Conservation (phyloP, 805 yeast species). For the Wickerhamiella azyma region DNA sequence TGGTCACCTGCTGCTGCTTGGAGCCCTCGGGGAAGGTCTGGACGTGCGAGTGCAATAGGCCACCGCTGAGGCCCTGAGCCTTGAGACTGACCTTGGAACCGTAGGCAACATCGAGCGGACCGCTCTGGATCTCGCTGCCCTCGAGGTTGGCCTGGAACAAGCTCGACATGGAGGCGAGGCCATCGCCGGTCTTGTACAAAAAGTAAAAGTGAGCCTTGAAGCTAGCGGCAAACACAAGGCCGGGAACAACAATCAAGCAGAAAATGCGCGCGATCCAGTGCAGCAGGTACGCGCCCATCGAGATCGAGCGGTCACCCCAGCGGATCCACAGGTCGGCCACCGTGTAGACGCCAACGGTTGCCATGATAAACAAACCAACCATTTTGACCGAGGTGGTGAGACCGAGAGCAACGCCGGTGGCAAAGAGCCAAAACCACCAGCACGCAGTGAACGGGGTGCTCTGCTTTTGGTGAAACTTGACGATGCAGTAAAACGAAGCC, state of each 20-base stretch:
- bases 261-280: slow-evolving; percentile 68
- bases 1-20: slow-evolving; percentile 65
- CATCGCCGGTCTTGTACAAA: slow-evolving; percentile 81
- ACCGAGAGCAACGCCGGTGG: slow-evolving; percentile 77
- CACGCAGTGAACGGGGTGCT: slow-evolving; percentile 44
- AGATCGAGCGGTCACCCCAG: slow-evolving; percentile 56
- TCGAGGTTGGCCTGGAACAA: slow-evolving; percentile 86
- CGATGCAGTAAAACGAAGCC: slow-evolving; percentile 60
- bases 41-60: slow-evolving; percentile 69
- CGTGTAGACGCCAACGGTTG: slow-evolving; percentile 80
- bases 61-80: slow-evolving; percentile 65
- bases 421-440: slow-evolving; percentile 83
- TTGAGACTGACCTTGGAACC: slow-evolving; percentile 63
- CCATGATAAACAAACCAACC: slow-evolving; percentile 87
- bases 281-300: slow-evolving; percentile 42
- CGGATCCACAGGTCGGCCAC: slow-evolving; percentile 69
- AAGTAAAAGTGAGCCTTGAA: slow-evolving; percentile 82
- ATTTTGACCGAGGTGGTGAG: slow-evolving; percentile 92
- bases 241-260: slow-evolving; percentile 66
- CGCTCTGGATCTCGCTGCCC: slow-evolving; percentile 64
- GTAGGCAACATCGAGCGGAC: slow-evolving; percentile 58
- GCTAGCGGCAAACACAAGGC: slow-evolving; percentile 72
- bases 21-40: slow-evolving; percentile 51
- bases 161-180: slow-evolving; percentile 88
- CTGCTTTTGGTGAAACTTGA: slow-evolving; percentile 62